Percentiles rank a stretch among this genome's conserved stretches.
Conservation (phyloP, 768 basidiomycete species). For the Cubamyces lactineus region DNA sequence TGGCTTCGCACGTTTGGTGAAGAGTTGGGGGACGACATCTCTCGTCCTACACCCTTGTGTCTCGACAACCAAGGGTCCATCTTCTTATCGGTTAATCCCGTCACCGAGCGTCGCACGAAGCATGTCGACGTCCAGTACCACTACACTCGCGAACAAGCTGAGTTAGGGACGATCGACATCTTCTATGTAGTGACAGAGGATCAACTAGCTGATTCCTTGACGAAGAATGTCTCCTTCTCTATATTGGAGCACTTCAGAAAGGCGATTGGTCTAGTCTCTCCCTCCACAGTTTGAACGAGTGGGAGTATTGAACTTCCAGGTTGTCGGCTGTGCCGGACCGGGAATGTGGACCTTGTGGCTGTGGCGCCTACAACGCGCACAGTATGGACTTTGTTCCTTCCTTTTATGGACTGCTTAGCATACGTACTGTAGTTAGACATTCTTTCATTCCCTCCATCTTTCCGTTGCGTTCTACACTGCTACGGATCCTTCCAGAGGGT, state of each 20-base stretch:
- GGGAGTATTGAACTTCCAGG: constrained; percentile 15
- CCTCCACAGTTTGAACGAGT: constrained; percentile 12
- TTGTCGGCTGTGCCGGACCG: neutral
- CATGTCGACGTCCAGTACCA: constrained; percentile 36
- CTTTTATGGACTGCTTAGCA: neutral
- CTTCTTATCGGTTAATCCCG: constrained; percentile 25
- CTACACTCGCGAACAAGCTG: constrained; percentile 28
- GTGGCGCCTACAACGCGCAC: neutral
- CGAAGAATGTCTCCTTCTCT: constrained; percentile 27
- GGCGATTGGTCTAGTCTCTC: constrained; percentile 1
- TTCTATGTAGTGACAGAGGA: constrained; percentile 26
- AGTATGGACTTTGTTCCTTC: neutral
- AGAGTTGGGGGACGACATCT: constrained; percentile 14
- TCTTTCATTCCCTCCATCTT: neutral
- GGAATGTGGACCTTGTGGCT: neutral
- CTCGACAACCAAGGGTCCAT: constrained; percentile 23
- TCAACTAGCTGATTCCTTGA: constrained; percentile 34
- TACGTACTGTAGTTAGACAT: neutral
- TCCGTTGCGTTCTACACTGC: neutral
- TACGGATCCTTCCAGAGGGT: neutral
- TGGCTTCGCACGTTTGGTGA: constrained; percentile 27
- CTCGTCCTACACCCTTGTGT: constrained; percentile 12
- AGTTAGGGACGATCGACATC: constrained; percentile 20
- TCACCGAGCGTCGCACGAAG: constrained; percentile 31
- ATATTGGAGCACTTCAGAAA: neutral